Base-by-base conservation (phyloP, 177 flowering plant species). In the Telopea speciosissima region DNA sequence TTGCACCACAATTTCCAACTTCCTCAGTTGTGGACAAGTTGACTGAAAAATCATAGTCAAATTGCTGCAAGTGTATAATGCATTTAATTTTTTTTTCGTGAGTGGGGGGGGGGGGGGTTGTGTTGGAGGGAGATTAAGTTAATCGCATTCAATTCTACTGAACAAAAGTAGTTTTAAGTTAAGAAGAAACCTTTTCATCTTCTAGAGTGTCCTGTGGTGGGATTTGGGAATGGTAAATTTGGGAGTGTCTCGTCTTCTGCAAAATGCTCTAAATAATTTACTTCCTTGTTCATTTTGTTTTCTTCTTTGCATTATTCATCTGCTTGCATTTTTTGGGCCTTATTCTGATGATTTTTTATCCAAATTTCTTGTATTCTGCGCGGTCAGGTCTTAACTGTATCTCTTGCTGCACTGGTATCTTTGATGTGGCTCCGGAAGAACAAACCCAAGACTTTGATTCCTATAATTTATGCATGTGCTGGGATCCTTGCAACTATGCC, bases 371-470 rank as follows among this genome's bases (percentile, higher is more conserved):
- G 23, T 40, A 31, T 72, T 60, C 23, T 75, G 68, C 44, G 13
- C 44, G 13, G 74, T 69, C 85, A 94, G 99, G 96, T 91, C 72
- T 81, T 93, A 73, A 86, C 87, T 63, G 81, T 95, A 70, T 92
- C 99, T 31, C 96, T 95, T 73, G 94, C 99, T 80, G 97, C 97
- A 52, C 68, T 95, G 83, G 97, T 94, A 62, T 95, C 99, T 73
- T 80, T 95, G 81, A 93, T 93, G 88, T 95, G 99, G 99, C 96
- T 93, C 9, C 81, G 98, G 75, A 95, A 95, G 79, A 95, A 91
- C 85, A 95, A 93, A 62, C 99, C 99, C 33, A 87, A 77, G 85
- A 80, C 96, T 36, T 77, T 92, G 75, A 84, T 94, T 76, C 99
- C 97, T 36, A 80, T 95, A 22, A 92, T 95, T 74, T 92, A 92